Percentiles rank a stretch among this genome's conserved stretches.
Conservation (phyloP, 176 grass and related monocot species). For the Zoysia pacifica region DNA sequence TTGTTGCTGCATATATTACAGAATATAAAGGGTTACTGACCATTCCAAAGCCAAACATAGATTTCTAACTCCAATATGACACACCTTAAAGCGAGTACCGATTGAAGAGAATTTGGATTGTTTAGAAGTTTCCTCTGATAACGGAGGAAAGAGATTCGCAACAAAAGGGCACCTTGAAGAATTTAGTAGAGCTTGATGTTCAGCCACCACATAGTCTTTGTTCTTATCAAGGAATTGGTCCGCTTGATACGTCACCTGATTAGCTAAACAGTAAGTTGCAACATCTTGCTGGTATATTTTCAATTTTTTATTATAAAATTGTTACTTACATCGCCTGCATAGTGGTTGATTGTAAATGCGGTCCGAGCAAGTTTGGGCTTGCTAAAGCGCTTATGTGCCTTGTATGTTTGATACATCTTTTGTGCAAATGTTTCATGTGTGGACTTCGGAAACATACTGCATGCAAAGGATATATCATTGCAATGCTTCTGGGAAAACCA, state of each 20-base stretch:
- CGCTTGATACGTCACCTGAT: slow-evolving; percentile 92
- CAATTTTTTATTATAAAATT: slow-evolving; percentile 20
- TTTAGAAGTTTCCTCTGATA: slow-evolving; percentile 86
- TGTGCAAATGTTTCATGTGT: slow-evolving; percentile 96
- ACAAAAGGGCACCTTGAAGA: slow-evolving; percentile 77
- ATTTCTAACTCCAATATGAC: slow-evolving; percentile 41
- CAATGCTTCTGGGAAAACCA: slow-evolving; percentile 33
- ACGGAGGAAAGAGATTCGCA: slow-evolving; percentile 86
- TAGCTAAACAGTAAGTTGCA: slow-evolving; percentile 26
- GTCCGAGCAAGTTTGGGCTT: slow-evolving; percentile 93
- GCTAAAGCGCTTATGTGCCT: slow-evolving; percentile 84
- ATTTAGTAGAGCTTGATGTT: slow-evolving; percentile 95
- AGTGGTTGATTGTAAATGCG: slow-evolving; percentile 92
- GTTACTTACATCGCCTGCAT: slow-evolving; percentile 96
- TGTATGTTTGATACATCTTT: slow-evolving; percentile 98
- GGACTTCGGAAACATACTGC: slow-evolving; percentile 98
- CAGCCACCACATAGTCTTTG: slow-evolving; percentile 98
- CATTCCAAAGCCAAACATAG: slow-evolving; percentile 36
- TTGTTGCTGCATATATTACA: slow-evolving; percentile 85
- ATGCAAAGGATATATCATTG: slow-evolving; percentile 29
- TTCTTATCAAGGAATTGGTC: slow-evolving; percentile 98
- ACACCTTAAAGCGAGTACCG: slow-evolving; percentile 95
- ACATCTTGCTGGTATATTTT: slow-evolving; percentile 2
- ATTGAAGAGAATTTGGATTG: slow-evolving; percentile 99
- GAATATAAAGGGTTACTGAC: slow-evolving; percentile 30